These are phyloP conservation scores for Candida awuae DNA, from an alignment of 805 yeast genomes.

Conservation along the genomic window DNA sequence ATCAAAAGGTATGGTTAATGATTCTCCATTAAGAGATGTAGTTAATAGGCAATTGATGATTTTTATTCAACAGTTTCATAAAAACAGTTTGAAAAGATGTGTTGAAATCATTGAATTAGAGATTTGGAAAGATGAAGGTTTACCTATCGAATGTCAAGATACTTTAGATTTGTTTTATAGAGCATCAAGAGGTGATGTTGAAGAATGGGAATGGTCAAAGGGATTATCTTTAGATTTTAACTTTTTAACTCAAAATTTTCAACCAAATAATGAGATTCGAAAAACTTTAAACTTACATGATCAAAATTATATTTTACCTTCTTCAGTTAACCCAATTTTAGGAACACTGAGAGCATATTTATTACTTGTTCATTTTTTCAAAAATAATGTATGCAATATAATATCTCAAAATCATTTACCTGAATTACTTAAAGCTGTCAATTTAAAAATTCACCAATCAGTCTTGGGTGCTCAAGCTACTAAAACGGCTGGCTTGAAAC, in stretches of 20 bases:
- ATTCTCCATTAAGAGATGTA: constrained; percentile 57
- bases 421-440: constrained; percentile 43
- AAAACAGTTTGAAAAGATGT: constrained; percentile 39
- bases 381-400: constrained; percentile 24
- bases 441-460: constrained; percentile 48
- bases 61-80: constrained; percentile 50
- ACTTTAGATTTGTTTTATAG: constrained; percentile 43
- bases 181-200: constrained; percentile 32
- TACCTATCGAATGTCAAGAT: constrained; percentile 39
- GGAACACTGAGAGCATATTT: constrained; percentile 43
- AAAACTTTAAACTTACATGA: constrained; percentile 39
- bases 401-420: constrained; percentile 24
- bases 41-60: constrained; percentile 58
- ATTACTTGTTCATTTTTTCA: constrained; percentile 29
- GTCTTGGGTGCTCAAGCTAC: constrained; percentile 73
- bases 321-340: constrained; percentile 36
- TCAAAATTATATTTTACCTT: constrained; percentile 50
- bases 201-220: constrained; percentile 42
- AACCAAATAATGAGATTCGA: constrained; percentile 12
- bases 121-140: constrained; percentile 70
- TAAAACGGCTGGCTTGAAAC: constrained; percentile 62
- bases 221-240: constrained; percentile 23
- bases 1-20: constrained; percentile 51
- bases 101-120: constrained; percentile 53
- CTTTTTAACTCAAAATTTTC: background rate